These are phyloP conservation scores for Leishmania martiniquensis DNA, from an alignment of 208 protist species.

Conservation along the genomic window DNA sequence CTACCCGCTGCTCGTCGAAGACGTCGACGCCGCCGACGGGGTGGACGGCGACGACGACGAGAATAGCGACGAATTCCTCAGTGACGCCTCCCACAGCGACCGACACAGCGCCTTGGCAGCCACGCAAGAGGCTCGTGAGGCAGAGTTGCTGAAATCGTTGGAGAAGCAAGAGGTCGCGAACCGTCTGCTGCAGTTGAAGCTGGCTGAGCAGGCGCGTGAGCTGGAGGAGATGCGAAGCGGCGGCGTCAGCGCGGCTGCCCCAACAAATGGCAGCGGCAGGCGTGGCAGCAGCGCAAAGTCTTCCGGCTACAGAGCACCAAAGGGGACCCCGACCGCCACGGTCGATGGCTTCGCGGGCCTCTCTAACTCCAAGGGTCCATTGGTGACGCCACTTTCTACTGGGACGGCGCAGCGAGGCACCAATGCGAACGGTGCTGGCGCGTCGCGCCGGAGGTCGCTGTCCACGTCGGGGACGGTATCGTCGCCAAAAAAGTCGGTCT, in stretches of 20 bases:
- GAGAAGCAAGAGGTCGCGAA: conserved; percentile 65
- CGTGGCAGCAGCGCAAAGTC: background rate
- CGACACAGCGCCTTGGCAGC: conserved; percentile 24
- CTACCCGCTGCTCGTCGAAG: conserved; percentile 64
- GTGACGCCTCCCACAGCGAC: conserved; percentile 34
- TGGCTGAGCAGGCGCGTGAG: conserved; percentile 58
- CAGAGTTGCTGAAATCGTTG: conserved; percentile 54
- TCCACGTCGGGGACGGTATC: background rate
- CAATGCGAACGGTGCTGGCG: background rate
- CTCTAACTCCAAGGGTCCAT: background rate
- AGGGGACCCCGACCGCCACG: background rate
- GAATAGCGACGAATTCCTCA: conserved; percentile 35
- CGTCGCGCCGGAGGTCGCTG: background rate
- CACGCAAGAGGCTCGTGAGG: conserved; percentile 35
- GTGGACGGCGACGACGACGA: conserved; percentile 47
- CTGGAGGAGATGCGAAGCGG: conserved; percentile 35
- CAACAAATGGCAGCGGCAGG: background rate
- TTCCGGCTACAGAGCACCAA: background rate
- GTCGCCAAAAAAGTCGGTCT: conserved; percentile 10
- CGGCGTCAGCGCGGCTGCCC: background rate
- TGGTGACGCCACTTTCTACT: background rate
- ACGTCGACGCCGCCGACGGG: conserved; percentile 42
- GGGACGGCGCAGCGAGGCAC: background rate
- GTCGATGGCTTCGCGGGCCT: conserved; percentile 10
- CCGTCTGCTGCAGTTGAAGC: conserved; percentile 40